Evolutionary conservation across 2,329 filamentous ascomycete genomes (phyloP), one percentile per base, ranked within the genome.

Genomic region (Teratosphaeria pseudoeucalypti): DNA sequence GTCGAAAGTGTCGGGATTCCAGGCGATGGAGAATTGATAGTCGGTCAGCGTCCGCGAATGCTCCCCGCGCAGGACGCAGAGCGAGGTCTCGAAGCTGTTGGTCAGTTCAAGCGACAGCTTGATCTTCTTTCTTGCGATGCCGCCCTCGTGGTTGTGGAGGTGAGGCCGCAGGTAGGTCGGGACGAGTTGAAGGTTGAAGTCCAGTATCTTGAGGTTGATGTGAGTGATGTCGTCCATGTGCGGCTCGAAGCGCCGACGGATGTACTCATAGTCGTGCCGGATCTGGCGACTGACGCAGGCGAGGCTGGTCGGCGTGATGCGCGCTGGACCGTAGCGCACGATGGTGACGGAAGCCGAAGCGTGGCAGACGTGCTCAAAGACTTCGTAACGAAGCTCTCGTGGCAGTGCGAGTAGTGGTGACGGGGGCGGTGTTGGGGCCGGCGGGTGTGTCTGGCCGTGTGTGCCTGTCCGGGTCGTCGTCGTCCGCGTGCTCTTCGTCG

Each of bases 361-460:
- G 2, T 23, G 23, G 23, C 4, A 32, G 23, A 62, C 32, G 27
- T 54, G 55, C 16, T 60, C 59, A 49, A 54, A 60, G 56, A 61
- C 57, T 19, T 56, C 43, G 47, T 58, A 58, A 3, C 56, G 34
- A 4, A 61, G 58, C 56, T 62, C 60, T 11, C 34, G 58, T 10
- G 58, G 58, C 7, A 62, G 58, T 7, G 27, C 16, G 14, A 60
- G 47, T 16, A 62, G 43, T 34, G 34, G 52, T 19, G 52, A 53
- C 23, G 1, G 5, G 2, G 23, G 23, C 19, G 23, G 9, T 23
- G 7, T 10, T 23, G 12, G 23, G 12, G 23, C 52, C 3, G 16
- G 52, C 52, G 52, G 6, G 12, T n/a, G 4, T 9, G 52, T n/a
- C 4, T 26, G 7, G 52, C 52, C 2, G 19, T 12, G 23, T 5